These are phyloP conservation scores for Orychophragmus violaceus DNA, from an alignment of 345 rosid genomes.

Conservation along the genomic window DNA sequence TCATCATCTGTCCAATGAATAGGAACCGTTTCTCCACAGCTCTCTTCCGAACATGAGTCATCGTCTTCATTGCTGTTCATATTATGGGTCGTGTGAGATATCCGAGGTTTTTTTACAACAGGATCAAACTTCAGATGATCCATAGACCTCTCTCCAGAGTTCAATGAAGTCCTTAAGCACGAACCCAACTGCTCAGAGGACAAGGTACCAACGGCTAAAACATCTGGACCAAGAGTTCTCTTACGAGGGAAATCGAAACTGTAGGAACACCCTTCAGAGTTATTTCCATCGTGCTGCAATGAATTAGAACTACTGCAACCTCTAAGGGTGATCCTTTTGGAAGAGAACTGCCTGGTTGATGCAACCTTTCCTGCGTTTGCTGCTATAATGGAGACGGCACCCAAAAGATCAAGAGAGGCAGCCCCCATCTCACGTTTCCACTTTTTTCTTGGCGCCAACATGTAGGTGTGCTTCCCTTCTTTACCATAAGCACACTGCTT, in stretches of 20 bases:
- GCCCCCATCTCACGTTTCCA: constrained; percentile 66
- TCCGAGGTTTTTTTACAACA: constrained; percentile 37
- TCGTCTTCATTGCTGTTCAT: constrained; percentile 44
- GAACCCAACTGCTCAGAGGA: constrained; percentile 88
- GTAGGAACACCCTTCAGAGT: constrained; percentile 44
- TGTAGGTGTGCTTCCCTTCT: constrained; percentile 51
- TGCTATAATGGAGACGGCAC: constrained; percentile 71
- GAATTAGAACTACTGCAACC: constrained; percentile 40
- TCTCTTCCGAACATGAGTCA: constrained; percentile 87
- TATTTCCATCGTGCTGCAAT: constrained; percentile 36
- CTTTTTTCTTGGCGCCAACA: constrained; percentile 57
- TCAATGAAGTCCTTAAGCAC: constrained; percentile 63
- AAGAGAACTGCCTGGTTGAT: constrained; percentile 32
- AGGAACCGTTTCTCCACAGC: constrained; percentile 83
- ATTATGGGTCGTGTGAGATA: constrained; percentile 55
- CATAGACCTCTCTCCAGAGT: constrained; percentile 43
- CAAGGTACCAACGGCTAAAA: constrained; percentile 72
- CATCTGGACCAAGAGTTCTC: constrained; percentile 82
- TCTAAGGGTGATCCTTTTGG: constrained; percentile 42
- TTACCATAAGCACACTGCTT: constrained; percentile 52
- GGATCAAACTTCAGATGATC: constrained; percentile 43
- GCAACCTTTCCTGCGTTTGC: constrained; percentile 50
- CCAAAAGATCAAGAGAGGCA: constrained; percentile 70
- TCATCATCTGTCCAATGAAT: constrained; percentile 92
- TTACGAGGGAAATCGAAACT: constrained; percentile 49